phyloP scores from a whole-genome alignment of 495 filamentous ascomycete species.

The Aspergillus diversus region DNA sequence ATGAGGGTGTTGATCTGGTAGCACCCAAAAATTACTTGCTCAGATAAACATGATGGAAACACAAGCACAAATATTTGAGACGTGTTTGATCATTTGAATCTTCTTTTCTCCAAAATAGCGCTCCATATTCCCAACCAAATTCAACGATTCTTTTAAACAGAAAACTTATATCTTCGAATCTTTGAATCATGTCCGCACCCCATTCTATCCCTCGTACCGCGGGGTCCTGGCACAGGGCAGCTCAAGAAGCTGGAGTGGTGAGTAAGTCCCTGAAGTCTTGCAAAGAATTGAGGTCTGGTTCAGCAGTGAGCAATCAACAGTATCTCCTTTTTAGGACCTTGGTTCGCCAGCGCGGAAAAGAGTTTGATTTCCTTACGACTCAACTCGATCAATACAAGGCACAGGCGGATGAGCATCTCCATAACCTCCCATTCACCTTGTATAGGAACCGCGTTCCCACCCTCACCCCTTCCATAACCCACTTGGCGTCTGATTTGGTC shows the following conservation, averaged over 20 bases:
- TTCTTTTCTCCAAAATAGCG: too few species aligned
- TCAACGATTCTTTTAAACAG: too few species aligned
- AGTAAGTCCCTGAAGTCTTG: constrained; percentile 2
- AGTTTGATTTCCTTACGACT: background rate
- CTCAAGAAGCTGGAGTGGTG: background rate
- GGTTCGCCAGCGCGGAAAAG: background rate
- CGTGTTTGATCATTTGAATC: too few species aligned
- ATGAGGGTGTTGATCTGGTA: too few species aligned
- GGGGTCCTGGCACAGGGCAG: background rate
- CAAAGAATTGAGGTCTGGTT: background rate
- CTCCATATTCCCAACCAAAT: too few species aligned
- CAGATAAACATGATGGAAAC: too few species aligned
- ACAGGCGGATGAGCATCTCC: background rate
- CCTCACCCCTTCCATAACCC: background rate
- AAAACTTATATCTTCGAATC: too few species aligned
- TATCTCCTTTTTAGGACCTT: background rate
- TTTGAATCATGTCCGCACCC: too few species aligned
- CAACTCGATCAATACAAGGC: background rate
- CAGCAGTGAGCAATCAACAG: background rate
- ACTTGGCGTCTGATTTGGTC: background rate
- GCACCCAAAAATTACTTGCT: too few species aligned
- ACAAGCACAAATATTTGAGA: too few species aligned
- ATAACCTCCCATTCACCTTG: background rate
- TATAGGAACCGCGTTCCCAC: background rate
- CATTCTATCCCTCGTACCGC: too few species aligned